Evolutionary conservation across 306 rosid species (phyloP).

Genomic region (Pyrus betulifolia): DNA sequence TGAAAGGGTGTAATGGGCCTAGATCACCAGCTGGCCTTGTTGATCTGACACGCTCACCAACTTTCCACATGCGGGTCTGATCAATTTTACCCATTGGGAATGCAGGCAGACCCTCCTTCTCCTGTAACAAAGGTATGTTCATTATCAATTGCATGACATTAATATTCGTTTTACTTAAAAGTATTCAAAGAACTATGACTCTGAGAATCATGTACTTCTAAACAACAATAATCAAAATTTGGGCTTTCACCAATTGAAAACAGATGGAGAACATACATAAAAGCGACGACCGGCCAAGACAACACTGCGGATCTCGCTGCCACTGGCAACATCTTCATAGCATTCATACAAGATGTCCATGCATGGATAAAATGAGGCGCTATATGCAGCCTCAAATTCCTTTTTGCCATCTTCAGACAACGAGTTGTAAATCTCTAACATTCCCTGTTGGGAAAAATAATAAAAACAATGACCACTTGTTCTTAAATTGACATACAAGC

Average conservation of each 20-base stretch:
- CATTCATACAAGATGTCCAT: conserved; percentile 98
- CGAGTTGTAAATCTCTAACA: conserved; percentile 77
- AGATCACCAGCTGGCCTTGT: conserved; percentile 81
- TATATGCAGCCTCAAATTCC: conserved; percentile 88
- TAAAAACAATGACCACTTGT: background rate
- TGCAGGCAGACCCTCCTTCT: conserved; percentile 93
- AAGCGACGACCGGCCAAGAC: conserved; percentile 97
- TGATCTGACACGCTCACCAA: conserved; percentile 80
- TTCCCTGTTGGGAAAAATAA: conserved; percentile 46
- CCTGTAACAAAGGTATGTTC: conserved; percentile 39
- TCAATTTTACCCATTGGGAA: conserved; percentile 99
- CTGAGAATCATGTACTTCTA: background rate
- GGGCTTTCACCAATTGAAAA: background rate
- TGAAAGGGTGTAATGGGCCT: conserved; percentile 86
- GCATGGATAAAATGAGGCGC: conserved; percentile 92
- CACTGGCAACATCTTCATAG: conserved; percentile 86
- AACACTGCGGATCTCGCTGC: conserved; percentile 95
- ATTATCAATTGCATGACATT: background rate
- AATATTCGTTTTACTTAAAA: background rate
- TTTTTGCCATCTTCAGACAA: conserved; percentile 65
- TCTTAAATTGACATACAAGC: background rate
- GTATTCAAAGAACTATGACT: background rate
- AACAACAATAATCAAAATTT: background rate
- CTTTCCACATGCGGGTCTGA: conserved; percentile 99
- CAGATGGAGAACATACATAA: conserved; percentile 43